Evolutionary conservation across 2,329 filamentous ascomycete genomes (phyloP), one percentile per base, ranked within the genome.

Genomic region (Polychaeton citri): DNA sequence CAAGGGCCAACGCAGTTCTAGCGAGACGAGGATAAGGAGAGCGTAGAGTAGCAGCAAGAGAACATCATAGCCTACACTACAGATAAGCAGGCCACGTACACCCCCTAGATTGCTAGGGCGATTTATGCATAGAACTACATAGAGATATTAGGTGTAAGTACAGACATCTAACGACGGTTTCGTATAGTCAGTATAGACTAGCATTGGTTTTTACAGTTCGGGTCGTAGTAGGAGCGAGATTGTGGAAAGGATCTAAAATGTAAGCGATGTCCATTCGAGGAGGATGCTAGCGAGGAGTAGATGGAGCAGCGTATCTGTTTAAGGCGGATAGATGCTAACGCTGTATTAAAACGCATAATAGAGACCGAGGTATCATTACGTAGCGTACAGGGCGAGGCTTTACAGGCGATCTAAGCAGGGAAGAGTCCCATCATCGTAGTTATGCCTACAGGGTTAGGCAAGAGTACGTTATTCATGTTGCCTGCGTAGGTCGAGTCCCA

Each of bases 141-240:
- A 26, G 37, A 38, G 33, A 13, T 13, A 15, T 36, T 24, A 17
- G 33, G 37, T 5, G 16, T 28, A 12, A 32, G 17, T 8, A 21
- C 33, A 17, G 37, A 36, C 16, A 26, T 28, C 12, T 21, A 33
- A 17, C 30, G 18, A 24, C 33, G 26, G 21, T 38, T 38, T 19
- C 37, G 37, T 13, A 21, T 18, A 15, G 37, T 38, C 26, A 38
- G 37, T 20, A 36, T 30, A 4, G 37, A 38, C 30, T 38, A 24
- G 37, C 21, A 38, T 32, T 33, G 33, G 26, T 38, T 38, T 26
- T 36, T 30, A 20, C n/a, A 26, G n/a, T 38, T 38, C 33, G 18
- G 32, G 21, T 36, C 37, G 10, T n/a, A 21, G 33, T 6, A 19
- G 19, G 19, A 35, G 18, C 15, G 32, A 33, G 33, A 30, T 26